phyloP scores from a whole-genome alignment of 2,329 filamentous ascomycete genomes.

The Paradendryphiella salina region DNA sequence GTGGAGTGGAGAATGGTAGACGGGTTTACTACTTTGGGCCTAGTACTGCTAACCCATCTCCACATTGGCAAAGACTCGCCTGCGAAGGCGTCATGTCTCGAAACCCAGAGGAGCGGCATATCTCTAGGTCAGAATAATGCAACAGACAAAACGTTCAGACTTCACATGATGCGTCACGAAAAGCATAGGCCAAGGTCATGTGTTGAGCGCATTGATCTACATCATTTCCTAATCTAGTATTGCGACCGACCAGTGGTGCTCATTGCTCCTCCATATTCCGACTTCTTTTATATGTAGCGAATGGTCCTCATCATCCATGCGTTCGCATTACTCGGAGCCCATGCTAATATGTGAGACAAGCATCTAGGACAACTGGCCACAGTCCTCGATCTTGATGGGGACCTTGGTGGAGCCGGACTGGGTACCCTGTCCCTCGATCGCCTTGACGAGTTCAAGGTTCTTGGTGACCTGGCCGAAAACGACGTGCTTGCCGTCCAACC shows the following conservation, averaged over 20 bases:
- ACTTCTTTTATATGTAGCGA: slow-evolving; percentile 15
- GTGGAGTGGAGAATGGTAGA: too few relatives aligned
- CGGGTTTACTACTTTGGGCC: too few relatives aligned
- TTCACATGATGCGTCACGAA: neutral
- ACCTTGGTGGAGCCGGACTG: slow-evolving; percentile 26
- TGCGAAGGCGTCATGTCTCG: too few relatives aligned
- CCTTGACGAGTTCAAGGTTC: slow-evolving; percentile 31
- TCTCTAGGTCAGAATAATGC: neutral
- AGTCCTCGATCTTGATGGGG: slow-evolving; percentile 31
- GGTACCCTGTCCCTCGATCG: slow-evolving; percentile 31
- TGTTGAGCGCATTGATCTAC: slow-evolving; percentile 12
- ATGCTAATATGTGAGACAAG: neutral
- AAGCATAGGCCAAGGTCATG: neutral
- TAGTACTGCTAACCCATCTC: too few relatives aligned
- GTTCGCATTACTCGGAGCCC: neutral
- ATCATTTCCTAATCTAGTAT: slow-evolving; percentile 23
- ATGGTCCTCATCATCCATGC: slow-evolving; percentile 13
- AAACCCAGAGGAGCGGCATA: too few relatives aligned
- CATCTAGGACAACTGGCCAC: slow-evolving; percentile 30
- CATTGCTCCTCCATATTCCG: slow-evolving; percentile 3
- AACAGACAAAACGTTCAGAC: neutral
- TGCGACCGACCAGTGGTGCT: slow-evolving; percentile 12
- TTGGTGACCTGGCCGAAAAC: slow-evolving; percentile 73
- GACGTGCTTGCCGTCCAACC: slow-evolving; percentile 79
- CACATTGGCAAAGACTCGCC: too few relatives aligned